A percentile compares a stretch with the other conserved stretches of the same genome.
phyloP scores from a whole-genome alignment of 2,329 filamentous ascomycete genomes.

The Fusarium nurragi region DNA sequence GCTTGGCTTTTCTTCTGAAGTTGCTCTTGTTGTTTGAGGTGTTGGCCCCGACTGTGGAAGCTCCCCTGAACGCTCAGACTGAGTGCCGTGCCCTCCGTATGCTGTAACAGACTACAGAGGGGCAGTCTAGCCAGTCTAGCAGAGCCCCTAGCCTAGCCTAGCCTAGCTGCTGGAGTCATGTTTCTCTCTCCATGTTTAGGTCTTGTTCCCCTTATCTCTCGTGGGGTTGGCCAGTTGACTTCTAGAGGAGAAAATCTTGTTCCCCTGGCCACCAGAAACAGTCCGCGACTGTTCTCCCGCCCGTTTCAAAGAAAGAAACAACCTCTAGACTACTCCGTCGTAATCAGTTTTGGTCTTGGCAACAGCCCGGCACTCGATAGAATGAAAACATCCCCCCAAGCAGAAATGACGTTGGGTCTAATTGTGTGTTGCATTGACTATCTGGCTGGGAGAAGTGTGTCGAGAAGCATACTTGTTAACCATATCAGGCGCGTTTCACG shows the following conservation, averaged over 20 bases:
- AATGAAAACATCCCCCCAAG: slow-evolving; percentile 4
- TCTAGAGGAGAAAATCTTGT: slow-evolving; percentile 6
- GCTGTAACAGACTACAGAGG: slow-evolving; percentile 36
- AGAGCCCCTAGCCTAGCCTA: slow-evolving; percentile 10
- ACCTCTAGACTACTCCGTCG: slow-evolving; percentile 1
- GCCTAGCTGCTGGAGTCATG: slow-evolving; percentile 27
- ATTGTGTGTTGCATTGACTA: slow-evolving; percentile 1
- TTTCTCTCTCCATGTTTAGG: slow-evolving; percentile 22
- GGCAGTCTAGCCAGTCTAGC: slow-evolving; percentile 24
- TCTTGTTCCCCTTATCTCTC: slow-evolving; percentile 37
- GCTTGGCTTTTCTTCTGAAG: slow-evolving; percentile 9
- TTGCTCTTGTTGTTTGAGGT: slow-evolving; percentile 4
- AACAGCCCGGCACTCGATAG: background rate
- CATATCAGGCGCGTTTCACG: slow-evolving; percentile 21
- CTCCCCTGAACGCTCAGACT: slow-evolving; percentile 28
- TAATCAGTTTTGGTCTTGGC: slow-evolving; percentile 3
- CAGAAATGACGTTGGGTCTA: background rate
- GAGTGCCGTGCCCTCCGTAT: slow-evolving; percentile 41
- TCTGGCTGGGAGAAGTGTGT: slow-evolving; percentile 3
- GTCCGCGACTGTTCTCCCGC: slow-evolving; percentile 16
- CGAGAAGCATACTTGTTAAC: slow-evolving; percentile 20
- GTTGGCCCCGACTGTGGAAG: slow-evolving; percentile 14
- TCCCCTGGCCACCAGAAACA: slow-evolving; percentile 13
- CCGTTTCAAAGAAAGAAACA: slow-evolving; percentile 1
- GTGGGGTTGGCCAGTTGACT: slow-evolving; percentile 22